Conservation (phyloP, 129 eudicot species). For the Escallonia rubra region DNA sequence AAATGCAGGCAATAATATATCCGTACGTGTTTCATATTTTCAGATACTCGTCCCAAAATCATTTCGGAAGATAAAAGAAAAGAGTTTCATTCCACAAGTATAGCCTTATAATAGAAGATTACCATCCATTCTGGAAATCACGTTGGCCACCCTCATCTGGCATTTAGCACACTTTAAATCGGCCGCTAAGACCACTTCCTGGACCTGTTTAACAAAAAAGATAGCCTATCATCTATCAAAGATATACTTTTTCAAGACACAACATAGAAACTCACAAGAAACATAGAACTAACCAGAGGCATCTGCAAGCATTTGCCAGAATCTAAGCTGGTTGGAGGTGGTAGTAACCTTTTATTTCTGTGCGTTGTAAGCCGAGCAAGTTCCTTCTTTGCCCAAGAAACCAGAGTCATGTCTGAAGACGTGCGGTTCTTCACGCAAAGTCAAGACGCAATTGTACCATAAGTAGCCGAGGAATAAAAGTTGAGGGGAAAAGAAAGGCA, state of each 20-base stretch:
- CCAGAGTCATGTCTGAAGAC: slow-evolving; percentile 5
- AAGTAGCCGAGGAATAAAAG: too few relatives aligned
- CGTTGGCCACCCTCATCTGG: slow-evolving; percentile 13
- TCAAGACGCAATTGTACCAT: not conserved
- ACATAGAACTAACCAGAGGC: slow-evolving; percentile 8
- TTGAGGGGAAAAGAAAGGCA: not conserved
- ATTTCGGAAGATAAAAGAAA: too few relatives aligned
- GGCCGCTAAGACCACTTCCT: slow-evolving; percentile 18
- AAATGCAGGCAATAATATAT: too few relatives aligned
- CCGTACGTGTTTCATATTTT: too few relatives aligned
- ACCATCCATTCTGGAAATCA: slow-evolving; percentile 15
- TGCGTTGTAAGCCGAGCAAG: slow-evolving; percentile 9
- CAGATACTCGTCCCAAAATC: too few relatives aligned
- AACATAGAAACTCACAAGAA: not conserved
- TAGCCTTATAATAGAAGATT: not conserved
- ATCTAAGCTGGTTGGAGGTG: slow-evolving; percentile 5
- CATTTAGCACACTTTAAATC: slow-evolving; percentile 21
- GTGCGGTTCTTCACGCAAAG: not conserved
- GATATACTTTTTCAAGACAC: too few relatives aligned
- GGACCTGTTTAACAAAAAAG: not conserved
- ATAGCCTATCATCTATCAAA: too few relatives aligned
- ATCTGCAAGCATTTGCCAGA: slow-evolving; percentile 2
- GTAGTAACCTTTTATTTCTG: slow-evolving; percentile 8
- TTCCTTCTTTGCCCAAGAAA: slow-evolving; percentile 25
- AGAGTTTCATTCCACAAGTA: too few relatives aligned